These are phyloP conservation scores for Paramecium biaurelia DNA, from an alignment of 73 alveolate species.

Conservation along the genomic window DNA sequence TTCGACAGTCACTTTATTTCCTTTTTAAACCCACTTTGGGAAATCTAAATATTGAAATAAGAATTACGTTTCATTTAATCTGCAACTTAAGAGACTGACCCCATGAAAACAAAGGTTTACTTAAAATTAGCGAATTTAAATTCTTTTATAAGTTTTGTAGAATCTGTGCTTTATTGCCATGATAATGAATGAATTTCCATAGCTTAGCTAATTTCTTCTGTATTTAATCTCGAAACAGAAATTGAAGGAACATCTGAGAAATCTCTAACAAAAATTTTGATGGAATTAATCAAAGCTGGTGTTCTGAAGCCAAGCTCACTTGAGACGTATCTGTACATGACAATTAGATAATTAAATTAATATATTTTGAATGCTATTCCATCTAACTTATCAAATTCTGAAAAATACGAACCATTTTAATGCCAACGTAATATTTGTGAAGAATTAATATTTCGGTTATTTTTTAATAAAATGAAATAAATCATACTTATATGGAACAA, in stretches of 20 bases:
- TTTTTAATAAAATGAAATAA: neutral
- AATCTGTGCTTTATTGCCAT: neutral
- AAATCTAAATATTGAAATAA: neutral
- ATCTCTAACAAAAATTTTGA: neutral
- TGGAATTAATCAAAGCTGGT: neutral
- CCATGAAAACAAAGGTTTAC: conserved; percentile 8
- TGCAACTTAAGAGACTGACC: neutral
- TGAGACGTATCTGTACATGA: conserved; percentile 28
- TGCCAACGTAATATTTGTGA: conserved; percentile 5
- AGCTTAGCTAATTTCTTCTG: conserved; percentile 15
- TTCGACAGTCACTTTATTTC: conserved; percentile 34
- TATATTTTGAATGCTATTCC: neutral
- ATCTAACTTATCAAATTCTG: neutral
- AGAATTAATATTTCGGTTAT: neutral
- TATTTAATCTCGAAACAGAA: neutral
- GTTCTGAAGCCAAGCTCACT: neutral
- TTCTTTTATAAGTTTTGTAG: neutral
- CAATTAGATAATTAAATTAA: neutral
- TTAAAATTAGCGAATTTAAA: neutral
- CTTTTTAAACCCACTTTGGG: neutral
- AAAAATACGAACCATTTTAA: conserved; percentile 5
- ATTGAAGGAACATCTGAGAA: neutral
- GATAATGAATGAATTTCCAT: neutral
- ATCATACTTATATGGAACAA: neutral
- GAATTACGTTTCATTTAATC: conserved; percentile 34